Evolutionary conservation across 2,329 filamentous ascomycete species (phyloP), one percentile per base, ranked within the genome.

Genomic region (Aspergillus arachidicola): DNA sequence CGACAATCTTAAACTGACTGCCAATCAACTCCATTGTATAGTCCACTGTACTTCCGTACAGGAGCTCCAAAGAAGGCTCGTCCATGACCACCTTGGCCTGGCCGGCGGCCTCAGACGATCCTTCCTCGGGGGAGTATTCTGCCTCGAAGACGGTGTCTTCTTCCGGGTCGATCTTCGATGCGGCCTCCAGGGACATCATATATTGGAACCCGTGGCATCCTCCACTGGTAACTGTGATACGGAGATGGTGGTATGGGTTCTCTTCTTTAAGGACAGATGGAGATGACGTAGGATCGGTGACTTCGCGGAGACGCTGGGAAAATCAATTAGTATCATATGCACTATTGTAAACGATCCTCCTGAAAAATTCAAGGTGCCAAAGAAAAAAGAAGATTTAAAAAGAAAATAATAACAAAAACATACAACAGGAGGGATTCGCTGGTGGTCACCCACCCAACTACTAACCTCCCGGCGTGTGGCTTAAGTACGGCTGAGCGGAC

Each of bases 201-300:
- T 99, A 99, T 77, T 99, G 95, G 78, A 99, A 99, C 57, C 95
- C 95, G 79, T 99, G 95, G 78, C 95, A 99, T 61, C 95, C 95
- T 67, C 95, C 95, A 61, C 91, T 93, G 74, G 96, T 93, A 63
- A 99, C 94, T 65, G 91, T 90, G 68, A 99, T 91, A 58, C 94
- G 91, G n/a, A 99, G 85, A 28, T 93, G 92, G 36, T 96, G 87
- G 72, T 91, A 84, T 2, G 92, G 92, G 75, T 96, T 96, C 63
- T 78, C 76, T 61, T 78, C 73, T 56, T 65, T 76, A 9, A 71
- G 73, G 5, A 76, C 68, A 4, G 75, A 72, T 3, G 75, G 75
- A 6, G 76, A 74, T 16, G 75, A 70, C 78, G 84, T 63, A 64
- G 82, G 64, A 69, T 77, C 66, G 76, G 92, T 93, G 66, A 95